Percentiles rank a stretch among this genome's conserved stretches.
These are phyloP conservation scores for Incumbomyces delicatus DNA, from an alignment of 2,329 filamentous ascomycete species.

Conservation along the genomic window DNA sequence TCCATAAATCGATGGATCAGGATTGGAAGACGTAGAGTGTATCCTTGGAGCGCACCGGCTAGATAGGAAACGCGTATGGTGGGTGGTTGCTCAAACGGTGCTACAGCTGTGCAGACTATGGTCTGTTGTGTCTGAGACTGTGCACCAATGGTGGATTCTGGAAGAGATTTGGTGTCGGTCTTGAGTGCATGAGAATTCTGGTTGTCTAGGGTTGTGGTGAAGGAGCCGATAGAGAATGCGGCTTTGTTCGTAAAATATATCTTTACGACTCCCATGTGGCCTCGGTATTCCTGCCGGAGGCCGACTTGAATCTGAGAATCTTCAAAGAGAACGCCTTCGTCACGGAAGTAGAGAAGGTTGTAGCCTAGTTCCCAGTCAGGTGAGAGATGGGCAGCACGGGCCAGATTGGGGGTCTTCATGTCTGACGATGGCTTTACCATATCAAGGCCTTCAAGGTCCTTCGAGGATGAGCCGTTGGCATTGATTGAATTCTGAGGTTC, in stretches of 20 bases:
- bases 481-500: slow-evolving; percentile 28
- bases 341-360: slow-evolving; percentile 65
- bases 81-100: slow-evolving; percentile 70
- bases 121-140: slow-evolving; percentile 81
- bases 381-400: slow-evolving; percentile 82
- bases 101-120: slow-evolving; percentile 83
- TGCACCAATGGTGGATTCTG: slow-evolving; percentile 67
- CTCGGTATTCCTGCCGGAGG: slow-evolving; percentile 84
- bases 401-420: slow-evolving; percentile 66
- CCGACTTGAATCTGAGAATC: slow-evolving; percentile 91
- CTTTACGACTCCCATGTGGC: slow-evolving; percentile 90
- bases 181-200: slow-evolving; percentile 57
- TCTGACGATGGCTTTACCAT: slow-evolving; percentile 48
- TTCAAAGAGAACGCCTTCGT: slow-evolving; percentile 87
- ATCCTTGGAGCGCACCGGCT: slow-evolving; percentile 80
- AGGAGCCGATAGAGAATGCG: slow-evolving; percentile 71
- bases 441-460: slow-evolving; percentile 74
- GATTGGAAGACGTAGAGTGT: slow-evolving; percentile 84
- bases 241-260: slow-evolving; percentile 95
- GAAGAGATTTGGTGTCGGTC: slow-evolving; percentile 78
- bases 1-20: slow-evolving; percentile 96
- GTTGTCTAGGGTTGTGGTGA: slow-evolving; percentile 88
- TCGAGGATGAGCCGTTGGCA: slow-evolving; percentile 34
- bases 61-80: slow-evolving; percentile 93
- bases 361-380: slow-evolving; percentile 92